Percentiles rank a stretch among this genome's conserved stretches.
Evolutionary conservation across 306 rosid species (phyloP).

Genomic region (Dicorynia guianensis): DNA sequence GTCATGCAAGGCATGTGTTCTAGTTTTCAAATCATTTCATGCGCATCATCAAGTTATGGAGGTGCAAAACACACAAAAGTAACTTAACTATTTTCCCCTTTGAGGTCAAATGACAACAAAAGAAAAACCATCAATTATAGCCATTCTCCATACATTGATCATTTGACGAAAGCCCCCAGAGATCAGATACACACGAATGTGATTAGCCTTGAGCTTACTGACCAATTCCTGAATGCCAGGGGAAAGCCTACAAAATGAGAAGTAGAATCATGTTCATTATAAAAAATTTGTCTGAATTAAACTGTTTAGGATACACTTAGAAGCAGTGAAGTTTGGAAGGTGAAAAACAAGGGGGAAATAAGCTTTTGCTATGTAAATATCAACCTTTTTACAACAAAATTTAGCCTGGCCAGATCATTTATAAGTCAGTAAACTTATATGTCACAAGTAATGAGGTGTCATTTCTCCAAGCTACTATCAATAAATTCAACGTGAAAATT

Average conservation of each 20-base stretch:
- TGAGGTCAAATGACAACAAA: conserved; percentile 16
- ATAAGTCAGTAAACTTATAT: conserved; percentile 14
- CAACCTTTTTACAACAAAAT: conserved; percentile 18
- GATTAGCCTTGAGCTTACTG: conserved; percentile 71
- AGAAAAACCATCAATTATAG: conserved; percentile 22
- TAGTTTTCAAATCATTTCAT: conserved; percentile 17
- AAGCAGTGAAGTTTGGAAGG: conserved; percentile 13
- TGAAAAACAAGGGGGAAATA: conserved; percentile 6
- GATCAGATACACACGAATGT: conserved; percentile 68
- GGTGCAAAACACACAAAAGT: not conserved
- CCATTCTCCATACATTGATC: conserved; percentile 75
- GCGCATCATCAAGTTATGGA: not conserved
- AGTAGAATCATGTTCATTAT: conserved; percentile 25
- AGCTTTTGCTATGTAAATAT: conserved; percentile 10
- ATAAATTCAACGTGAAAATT: conserved; percentile 1
- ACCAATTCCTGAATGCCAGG: conserved; percentile 85
- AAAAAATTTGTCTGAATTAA: conserved; percentile 26
- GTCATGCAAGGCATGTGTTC: conserved; percentile 13
- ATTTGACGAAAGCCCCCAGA: conserved; percentile 98
- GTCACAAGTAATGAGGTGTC: not conserved
- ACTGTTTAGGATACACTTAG: conserved; percentile 13
- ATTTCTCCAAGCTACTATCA: conserved; percentile 7
- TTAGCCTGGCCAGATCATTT: not conserved
- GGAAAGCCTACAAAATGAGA: conserved; percentile 70
- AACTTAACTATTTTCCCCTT: conserved; percentile 21